Base-by-base conservation (phyloP, 2,329 filamentous ascomycete genomes). In the Gremmenia infestans region DNA sequence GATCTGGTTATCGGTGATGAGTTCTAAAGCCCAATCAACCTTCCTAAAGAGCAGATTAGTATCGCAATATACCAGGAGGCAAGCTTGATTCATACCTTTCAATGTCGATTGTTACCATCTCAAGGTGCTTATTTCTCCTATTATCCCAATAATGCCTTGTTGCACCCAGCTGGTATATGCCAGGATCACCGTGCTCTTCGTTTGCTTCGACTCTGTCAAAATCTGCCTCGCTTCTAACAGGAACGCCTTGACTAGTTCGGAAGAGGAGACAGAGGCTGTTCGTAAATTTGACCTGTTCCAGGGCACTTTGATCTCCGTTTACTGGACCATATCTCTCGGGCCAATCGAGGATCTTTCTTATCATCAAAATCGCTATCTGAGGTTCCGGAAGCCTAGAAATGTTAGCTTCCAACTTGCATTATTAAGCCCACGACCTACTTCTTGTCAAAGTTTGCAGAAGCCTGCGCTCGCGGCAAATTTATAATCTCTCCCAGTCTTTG, bases 1-100 rank as follows among this genome's bases (percentile, higher is more conserved):
- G 22, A 67, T 57, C 5, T 55, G 55, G 32, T 63, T 61, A 39
- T 70, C 67, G 2, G 65, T 63, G 25, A 68, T 63, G 11, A 71
- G 61, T 25, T 69, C 66, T 9, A 70, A 23, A n/a, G 55, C 56
- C 64, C 67, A 69, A 52, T 70, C 64, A 37, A 68, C 39, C 37
- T 62, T 47, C 42, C 68, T 69, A 52, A 25, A 3, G 11, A 8
- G 25, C 4, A 52, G 28, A 47, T 22, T 55, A 15, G 23, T 47
- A 32, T 47, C 28, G 19, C 50, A 35, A 55, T 35, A 9, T 40
- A n/a, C 50, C n/a, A 49, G 45, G 22, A 43, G 4, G 48, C 25
- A 11, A 53, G n/a, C n/a, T 47, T 23, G 17, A 4, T 25, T 32
- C 59, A 42, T 56, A 65, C 65, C 52, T 65, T 46, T 66, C 65